These are phyloP conservation scores for Amesomyces nigricolor DNA, from an alignment of 2,329 filamentous ascomycete genomes.

Conservation along the genomic window DNA sequence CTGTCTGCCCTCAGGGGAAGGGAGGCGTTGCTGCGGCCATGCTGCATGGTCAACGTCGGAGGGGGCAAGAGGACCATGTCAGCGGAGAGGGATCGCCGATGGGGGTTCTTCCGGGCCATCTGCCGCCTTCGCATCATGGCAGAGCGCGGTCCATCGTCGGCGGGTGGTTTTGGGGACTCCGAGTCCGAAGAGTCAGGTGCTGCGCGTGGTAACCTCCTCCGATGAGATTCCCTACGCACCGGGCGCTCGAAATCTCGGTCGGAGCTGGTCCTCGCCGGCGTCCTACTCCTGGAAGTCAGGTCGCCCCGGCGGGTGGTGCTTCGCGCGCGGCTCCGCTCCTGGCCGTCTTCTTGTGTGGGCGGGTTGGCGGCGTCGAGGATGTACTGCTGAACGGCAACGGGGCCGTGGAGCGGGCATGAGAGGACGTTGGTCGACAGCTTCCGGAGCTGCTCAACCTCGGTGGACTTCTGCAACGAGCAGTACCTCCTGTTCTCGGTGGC, in stretches of 20 bases:
- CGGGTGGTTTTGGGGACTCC: constrained; percentile 1
- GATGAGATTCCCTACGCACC: background rate
- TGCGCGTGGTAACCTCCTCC: constrained; percentile 4
- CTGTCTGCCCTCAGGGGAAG: background rate
- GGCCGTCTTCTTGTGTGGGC: background rate
- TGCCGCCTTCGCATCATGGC: background rate
- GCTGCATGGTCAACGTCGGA: background rate
- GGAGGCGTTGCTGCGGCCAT: constrained; percentile 11
- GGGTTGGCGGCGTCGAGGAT: constrained; percentile 17
- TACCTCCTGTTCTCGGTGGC: constrained; percentile 21
- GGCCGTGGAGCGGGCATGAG: constrained; percentile 25
- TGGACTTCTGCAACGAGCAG: constrained; percentile 21
- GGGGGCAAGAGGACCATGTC: constrained; percentile 6
- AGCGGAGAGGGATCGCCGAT: constrained; percentile 14
- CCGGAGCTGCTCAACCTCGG: constrained; percentile 19
- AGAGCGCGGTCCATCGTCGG: too few species aligned
- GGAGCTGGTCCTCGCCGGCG: background rate
- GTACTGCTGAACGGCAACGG: constrained; percentile 23
- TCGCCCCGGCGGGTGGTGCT: background rate
- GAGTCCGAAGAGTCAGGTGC: constrained; percentile 6
- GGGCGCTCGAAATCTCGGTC: background rate
- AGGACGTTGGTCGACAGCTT: constrained; percentile 24
- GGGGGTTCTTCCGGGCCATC: background rate
- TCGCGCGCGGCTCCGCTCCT: background rate
- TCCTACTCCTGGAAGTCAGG: constrained; percentile 5